Evolutionary conservation across 352 stramenopile genomes (phyloP).

Genomic region (Globisporangium sylvaticum): DNA sequence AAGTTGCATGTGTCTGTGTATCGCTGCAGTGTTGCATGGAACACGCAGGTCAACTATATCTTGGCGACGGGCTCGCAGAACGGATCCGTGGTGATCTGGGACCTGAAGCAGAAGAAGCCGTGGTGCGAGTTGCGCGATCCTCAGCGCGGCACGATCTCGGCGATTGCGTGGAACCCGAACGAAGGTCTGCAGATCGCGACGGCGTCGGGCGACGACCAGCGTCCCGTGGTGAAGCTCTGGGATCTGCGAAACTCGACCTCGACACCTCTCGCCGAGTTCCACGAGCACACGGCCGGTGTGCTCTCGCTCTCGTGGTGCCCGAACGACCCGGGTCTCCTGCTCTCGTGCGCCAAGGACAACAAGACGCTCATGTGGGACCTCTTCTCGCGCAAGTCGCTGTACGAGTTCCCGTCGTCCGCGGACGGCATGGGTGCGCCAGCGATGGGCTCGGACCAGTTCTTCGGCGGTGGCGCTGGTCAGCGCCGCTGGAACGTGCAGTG

Average conservation of each 20-base stretch:
- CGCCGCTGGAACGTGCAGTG: conserved; percentile 95
- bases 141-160: conserved; percentile 84
- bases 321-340: conserved; percentile 90
- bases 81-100: conserved; percentile 95
- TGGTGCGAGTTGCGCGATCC: conserved; percentile 96
- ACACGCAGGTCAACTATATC: conserved; percentile 98
- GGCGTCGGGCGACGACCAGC: conserved; percentile 92
- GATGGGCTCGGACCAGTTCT: conserved; percentile 81
- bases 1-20: neutral
- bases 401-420: conserved; percentile 89
- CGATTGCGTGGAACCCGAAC: conserved; percentile 97
- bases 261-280: conserved; percentile 93
- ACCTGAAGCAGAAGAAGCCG: conserved; percentile 96
- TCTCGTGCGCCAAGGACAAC: conserved; percentile 98
- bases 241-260: conserved; percentile 97
- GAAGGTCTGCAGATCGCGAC: conserved; percentile 97
- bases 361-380: conserved; percentile 97
- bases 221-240: conserved; percentile 96
- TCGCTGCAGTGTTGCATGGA: conserved; percentile 91
- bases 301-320: conserved; percentile 97
- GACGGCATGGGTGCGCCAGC: conserved; percentile 42
- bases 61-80: conserved; percentile 93
- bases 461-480: conserved; percentile 65
- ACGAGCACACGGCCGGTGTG: conserved; percentile 94
- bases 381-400: conserved; percentile 90